These are phyloP conservation scores for Linum tenue DNA, from an alignment of 345 rosid species.

Conservation along the genomic window DNA sequence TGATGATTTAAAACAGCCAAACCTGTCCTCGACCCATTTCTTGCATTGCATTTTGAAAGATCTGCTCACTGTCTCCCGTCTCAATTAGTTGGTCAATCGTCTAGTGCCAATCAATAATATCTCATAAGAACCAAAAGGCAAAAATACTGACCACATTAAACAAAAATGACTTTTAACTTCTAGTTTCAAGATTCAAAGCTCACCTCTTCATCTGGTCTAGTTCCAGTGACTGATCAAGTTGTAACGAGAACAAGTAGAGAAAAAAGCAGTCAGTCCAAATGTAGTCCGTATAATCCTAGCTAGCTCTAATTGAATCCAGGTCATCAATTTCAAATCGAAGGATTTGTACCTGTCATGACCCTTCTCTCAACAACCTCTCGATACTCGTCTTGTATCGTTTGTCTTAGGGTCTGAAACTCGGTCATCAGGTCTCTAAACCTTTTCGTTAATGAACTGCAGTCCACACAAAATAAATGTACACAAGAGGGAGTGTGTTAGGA, in stretches of 20 bases:
- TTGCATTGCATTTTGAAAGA: slow-evolving; percentile 83
- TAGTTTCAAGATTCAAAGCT: slow-evolving; percentile 15
- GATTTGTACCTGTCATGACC: slow-evolving; percentile 57
- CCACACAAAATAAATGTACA: not conserved
- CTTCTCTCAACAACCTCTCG: slow-evolving; percentile 90
- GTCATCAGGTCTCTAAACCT: slow-evolving; percentile 65
- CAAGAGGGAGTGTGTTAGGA: not conserved
- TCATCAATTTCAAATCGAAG: not conserved
- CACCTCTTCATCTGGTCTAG: slow-evolving; percentile 67
- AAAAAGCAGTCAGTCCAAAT: not conserved
- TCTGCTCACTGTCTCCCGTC: slow-evolving; percentile 92
- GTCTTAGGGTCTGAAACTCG: slow-evolving; percentile 84
- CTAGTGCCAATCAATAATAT: slow-evolving; percentile 21
- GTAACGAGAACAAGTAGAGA: slow-evolving; percentile 2
- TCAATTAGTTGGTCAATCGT: slow-evolving; percentile 80
- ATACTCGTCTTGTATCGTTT: slow-evolving; percentile 77
- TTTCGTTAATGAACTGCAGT: slow-evolving; percentile 53
- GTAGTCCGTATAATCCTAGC: too few species aligned
- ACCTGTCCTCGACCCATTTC: slow-evolving; percentile 96
- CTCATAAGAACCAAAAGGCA: slow-evolving; percentile 13
- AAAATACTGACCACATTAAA: too few species aligned
- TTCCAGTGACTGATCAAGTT: slow-evolving; percentile 46
- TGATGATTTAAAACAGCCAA: not conserved
- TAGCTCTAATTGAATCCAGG: not conserved
- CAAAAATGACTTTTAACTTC: not conserved